Evolutionary conservation across 169 alveolate species (phyloP), one percentile per base, ranked within the genome.

Genomic region (Plasmodium billcollinsi): DNA sequence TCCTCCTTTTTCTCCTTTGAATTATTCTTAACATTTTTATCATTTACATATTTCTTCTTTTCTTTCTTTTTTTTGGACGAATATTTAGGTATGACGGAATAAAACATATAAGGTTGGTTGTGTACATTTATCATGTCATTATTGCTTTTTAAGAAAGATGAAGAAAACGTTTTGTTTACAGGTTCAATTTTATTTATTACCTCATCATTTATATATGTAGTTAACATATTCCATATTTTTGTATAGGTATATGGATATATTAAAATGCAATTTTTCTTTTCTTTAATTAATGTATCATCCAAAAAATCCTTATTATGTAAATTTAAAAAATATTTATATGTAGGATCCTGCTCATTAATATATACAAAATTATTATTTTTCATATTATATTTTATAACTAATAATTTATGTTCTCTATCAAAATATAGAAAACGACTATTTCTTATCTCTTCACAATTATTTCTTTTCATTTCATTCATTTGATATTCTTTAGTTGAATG

Each of bases 391-490:
- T 72, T 86, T 72, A 86, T 65, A n/a, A 86, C 92, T 61, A 86
- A 56, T 54, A 86, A 66, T 70, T 52, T 86, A 9, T 86, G 71
- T 61, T 86, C 45, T 50, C 15, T 59, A 72, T 86, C 92, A 86
- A 86, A 86, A 71, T 71, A 86, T 15, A 86, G 15, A 65, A 86
- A 86, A 65, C 92, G 71, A 59, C 92, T 86, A 59, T 62, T 86
- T 54, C 92, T 70, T 52, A 86, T 71, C 52, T 86, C 92, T 63
- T 70, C 92, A 73, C 88, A 58, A 66, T 86, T 86, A 62, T 86
- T 86, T 86, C 72, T 86, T 86, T 61, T 70, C 92, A 86, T 86
- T 62, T 86, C 92, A 54, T 86, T 86, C 92, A 86, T 86, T 86
- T 71, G 71, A 45, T 71, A 71, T 52, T 86, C 92, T 86, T 86